phyloP scores from a whole-genome alignment of 257 asterid genomes.

The Schizonepeta tenuifolia region DNA sequence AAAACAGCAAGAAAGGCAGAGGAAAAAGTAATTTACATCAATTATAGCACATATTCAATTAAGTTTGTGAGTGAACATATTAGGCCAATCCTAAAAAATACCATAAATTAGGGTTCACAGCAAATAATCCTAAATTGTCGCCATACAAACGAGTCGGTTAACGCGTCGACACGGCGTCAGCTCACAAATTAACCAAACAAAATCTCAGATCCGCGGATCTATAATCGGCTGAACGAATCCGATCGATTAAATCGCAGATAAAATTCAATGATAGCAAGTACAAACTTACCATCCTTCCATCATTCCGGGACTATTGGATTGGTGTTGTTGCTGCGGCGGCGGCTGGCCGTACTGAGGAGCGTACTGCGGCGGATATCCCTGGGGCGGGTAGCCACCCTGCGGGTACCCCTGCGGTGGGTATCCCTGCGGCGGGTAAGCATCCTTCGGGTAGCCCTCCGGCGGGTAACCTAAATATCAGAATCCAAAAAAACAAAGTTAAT shows the following conservation, averaged over 20 bases:
- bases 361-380: constrained; percentile 65
- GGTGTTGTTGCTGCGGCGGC: constrained; percentile 61
- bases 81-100: not conserved
- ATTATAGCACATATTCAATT: not conserved
- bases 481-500: not conserved
- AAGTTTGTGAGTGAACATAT: not conserved
- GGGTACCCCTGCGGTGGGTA: constrained; percentile 71
- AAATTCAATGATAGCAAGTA: not conserved
- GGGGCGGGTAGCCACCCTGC: constrained; percentile 55
- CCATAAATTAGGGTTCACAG: not conserved
- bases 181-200: constrained; percentile 21
- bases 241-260: constrained; percentile 20
- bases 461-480: constrained; percentile 54
- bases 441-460: constrained; percentile 73
- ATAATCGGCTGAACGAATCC: not conserved
- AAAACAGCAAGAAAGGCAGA: not conserved
- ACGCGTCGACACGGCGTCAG: constrained; percentile 33
- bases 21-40: not conserved
- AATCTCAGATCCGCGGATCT: constrained; percentile 39
- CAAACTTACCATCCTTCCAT: constrained; percentile 71
- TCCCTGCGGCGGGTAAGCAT: constrained; percentile 72
- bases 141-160: not conserved
- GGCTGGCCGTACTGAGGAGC: constrained; percentile 66
- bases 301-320: constrained; percentile 44
- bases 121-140: too few relatives aligned